Evolutionary conservation across 176 grass and related monocot species (phyloP), one percentile per base, ranked within the genome.

Genomic region (maize (Zea mays)): DNA sequence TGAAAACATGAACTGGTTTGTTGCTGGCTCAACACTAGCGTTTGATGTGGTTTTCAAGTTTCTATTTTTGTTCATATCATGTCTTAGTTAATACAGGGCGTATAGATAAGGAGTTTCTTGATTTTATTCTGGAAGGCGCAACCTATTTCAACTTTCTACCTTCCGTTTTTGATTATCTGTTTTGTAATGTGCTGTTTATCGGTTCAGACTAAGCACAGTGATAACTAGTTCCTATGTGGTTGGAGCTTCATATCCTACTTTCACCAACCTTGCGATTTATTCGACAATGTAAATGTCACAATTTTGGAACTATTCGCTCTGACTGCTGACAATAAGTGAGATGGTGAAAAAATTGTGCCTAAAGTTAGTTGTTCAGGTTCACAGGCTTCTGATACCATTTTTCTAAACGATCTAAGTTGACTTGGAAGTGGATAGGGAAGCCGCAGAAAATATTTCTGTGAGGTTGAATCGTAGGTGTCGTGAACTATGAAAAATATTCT

Each of bases 1-100:
- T 66, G 96, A 99, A 82, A 99, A 95, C 84, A 95, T 95, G 92
- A 99, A 95, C 69, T 99, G 96, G 96, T 99, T 80, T 70, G 86
- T 87, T 58, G 27, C 49, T 59, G 5, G 7, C 48, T 81, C 36
- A 75, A 56, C 35, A 5, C 55, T 71, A 47, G 40, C 11, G 48
- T 60, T 65, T 50, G 49, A 78, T 78, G 39, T 41, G 14, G 42
- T 57, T 45, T 72, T 57, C 16, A 45, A 75, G 50, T 69, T 39
- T 49, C 62, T 51, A 7, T 19, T 38, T 79, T 65, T 39, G 57
- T 63, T 52, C 38, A 20, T 20, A 74, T 13, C 10, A 66, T 75
- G 62, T n/a, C 27, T 45, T 79, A 62, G 7, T 85, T 65, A 21
- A 63, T 37, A 56, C 34, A 55, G 37, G 16, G 8, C 42, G 0